Base-by-base conservation (phyloP, 495 filamentous ascomycete species). In the Letharia columbiana region DNA sequence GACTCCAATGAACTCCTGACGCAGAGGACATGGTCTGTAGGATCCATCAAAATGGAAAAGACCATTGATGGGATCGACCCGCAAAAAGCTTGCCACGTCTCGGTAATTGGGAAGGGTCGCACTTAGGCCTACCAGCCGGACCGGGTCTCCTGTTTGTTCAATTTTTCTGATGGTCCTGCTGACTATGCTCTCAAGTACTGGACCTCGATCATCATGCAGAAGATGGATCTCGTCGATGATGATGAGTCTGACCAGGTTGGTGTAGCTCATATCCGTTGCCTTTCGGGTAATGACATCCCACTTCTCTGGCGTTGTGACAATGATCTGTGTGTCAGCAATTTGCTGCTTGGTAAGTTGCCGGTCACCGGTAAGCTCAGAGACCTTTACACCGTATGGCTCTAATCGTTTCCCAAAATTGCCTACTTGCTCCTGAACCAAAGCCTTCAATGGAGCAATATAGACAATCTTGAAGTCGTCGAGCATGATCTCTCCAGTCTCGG, bases 261-360 rank as follows among this genome's bases (percentile, higher is more conserved):
- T 99, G 75, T 99, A 99, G 68, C 92, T 93, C 63, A 92, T 83
- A 76, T 99, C 94, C 0, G 93, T 96, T 6, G 93, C 95, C 77
- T 99, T 99, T 70, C 94, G 86, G 8, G 95, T 99, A 71, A 99
- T 96, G 65, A 99, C 95, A 78, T 99, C 94, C 87, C 89, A 99
- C 78, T 99, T 99, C 74, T 99, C 94, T 13, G 94, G 94, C 0
- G 94, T 99, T 4, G 94, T 99, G 56, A 99, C 92, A 71, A 99
- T 99, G 70, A 99, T 88, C 73, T 99, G 94, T 10, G 94, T 98
- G 70, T 99, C 95, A 37, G 91, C 85, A 66, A 99, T 97, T 77
- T 98, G 94, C 73, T 96, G 92, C 75, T 99, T 99, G 45, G 94
- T 98, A 75, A 99, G 91, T 73, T 98, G 95, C 33, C 94, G 89